phyloP scores from a whole-genome alignment of 2,329 filamentous ascomycete species.

The Penicillium brevicompactum region DNA sequence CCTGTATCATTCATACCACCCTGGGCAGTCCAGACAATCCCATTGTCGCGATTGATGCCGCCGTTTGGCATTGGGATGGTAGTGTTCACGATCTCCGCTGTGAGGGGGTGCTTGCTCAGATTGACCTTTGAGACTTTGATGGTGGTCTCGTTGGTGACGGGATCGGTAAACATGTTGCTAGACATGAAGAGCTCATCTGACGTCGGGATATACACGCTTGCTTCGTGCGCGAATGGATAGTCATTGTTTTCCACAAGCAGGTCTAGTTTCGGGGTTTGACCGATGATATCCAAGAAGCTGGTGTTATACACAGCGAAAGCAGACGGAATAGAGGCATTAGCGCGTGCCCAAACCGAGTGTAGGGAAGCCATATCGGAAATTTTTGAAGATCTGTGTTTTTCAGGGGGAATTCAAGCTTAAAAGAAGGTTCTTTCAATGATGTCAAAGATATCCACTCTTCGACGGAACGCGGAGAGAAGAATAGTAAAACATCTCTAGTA shows the following conservation, averaged over 20 bases:
- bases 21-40: conserved; percentile 49
- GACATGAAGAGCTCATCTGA: conserved; percentile 43
- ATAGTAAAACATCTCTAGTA: not conserved
- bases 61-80: conserved; percentile 52
- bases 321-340: conserved; percentile 21
- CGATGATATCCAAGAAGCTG: conserved; percentile 37
- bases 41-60: conserved; percentile 49
- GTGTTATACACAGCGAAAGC: conserved; percentile 24
- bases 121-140: conserved; percentile 24
- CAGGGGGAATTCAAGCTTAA: not conserved
- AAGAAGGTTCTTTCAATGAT: not conserved
- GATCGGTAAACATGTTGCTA: conserved; percentile 37
- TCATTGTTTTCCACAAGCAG: conserved; percentile 41
- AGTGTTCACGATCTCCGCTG: conserved; percentile 40
- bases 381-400: not conserved
- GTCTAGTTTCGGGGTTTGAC: conserved; percentile 38
- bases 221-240: conserved; percentile 56
- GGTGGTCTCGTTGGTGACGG: conserved; percentile 17
- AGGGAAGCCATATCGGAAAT: not conserved
- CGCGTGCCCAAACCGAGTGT: not conserved
- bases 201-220: conserved; percentile 41
- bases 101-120: conserved; percentile 11
- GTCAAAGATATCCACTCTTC: not conserved
- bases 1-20: conserved; percentile 29
- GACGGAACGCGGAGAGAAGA: not conserved